phyloP scores from a whole-genome alignment of 2,329 filamentous ascomycete species.

The Byssothecium circinans region DNA sequence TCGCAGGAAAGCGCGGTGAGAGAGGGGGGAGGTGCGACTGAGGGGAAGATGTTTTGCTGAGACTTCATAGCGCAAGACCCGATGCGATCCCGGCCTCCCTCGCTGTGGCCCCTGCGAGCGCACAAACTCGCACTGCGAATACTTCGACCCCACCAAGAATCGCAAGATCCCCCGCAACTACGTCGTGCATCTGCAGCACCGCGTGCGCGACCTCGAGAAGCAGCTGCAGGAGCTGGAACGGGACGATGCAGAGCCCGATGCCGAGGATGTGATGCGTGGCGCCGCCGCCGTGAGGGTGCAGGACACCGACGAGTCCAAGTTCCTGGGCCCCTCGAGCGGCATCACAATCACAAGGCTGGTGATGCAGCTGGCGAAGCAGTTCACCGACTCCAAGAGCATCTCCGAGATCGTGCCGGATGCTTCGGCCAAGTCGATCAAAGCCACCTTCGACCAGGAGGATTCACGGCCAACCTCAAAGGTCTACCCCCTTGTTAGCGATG shows the following conservation, averaged over 20 bases:
- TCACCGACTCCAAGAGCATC: slow-evolving; percentile 86
- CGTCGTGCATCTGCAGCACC: slow-evolving; percentile 88
- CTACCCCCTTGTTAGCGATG: slow-evolving; percentile 86
- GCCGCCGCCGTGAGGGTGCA: slow-evolving; percentile 83
- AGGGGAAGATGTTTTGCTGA: too few relatives aligned
- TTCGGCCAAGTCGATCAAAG: slow-evolving; percentile 66
- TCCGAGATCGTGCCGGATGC: slow-evolving; percentile 86
- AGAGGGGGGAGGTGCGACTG: too few relatives aligned
- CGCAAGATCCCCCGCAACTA: slow-evolving; percentile 87
- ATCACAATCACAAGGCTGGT: slow-evolving; percentile 93
- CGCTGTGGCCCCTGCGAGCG: slow-evolving; percentile 91
- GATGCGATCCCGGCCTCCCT: slow-evolving; percentile 90
- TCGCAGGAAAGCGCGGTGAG: too few relatives aligned
- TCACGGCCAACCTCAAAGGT: slow-evolving; percentile 72
- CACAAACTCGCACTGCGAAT: slow-evolving; percentile 89
- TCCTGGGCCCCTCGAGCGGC: slow-evolving; percentile 89
- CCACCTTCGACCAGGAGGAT: slow-evolving; percentile 68
- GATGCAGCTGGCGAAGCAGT: slow-evolving; percentile 95
- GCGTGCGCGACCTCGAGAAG: slow-evolving; percentile 77
- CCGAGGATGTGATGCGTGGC: slow-evolving; percentile 83
- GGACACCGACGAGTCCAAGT: slow-evolving; percentile 85
- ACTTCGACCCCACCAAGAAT: slow-evolving; percentile 86
- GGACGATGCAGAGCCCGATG: slow-evolving; percentile 69
- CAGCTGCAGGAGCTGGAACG: slow-evolving; percentile 79
- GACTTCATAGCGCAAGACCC: slow-evolving; percentile 76